Percentiles rank a stretch among this genome's conserved stretches.
Evolutionary conservation across 2,329 filamentous ascomycete genomes (phyloP).

Genomic region (Akanthomyces dipterigenus): DNA sequence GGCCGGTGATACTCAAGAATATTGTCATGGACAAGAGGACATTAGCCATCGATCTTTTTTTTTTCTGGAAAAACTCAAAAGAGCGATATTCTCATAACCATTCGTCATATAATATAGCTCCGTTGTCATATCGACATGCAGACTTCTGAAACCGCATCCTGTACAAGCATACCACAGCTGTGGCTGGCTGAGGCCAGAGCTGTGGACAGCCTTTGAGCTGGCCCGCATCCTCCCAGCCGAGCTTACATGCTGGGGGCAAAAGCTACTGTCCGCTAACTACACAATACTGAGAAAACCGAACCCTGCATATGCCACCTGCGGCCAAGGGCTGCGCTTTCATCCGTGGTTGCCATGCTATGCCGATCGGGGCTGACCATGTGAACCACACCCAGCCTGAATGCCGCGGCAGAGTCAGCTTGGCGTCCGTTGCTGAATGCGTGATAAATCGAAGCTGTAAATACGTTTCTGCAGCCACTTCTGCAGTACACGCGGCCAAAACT

Average conservation of each 20-base stretch:
- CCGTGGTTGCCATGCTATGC: no score
- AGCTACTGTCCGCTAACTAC: neutral
- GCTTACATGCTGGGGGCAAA: neutral
- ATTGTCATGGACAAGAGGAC: neutral
- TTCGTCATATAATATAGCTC: neutral
- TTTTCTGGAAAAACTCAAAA: neutral
- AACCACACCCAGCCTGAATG: no score
- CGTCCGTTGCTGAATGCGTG: no score
- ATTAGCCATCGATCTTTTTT: neutral
- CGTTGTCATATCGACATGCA: neutral
- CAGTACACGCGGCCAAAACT: no score
- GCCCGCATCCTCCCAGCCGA: neutral
- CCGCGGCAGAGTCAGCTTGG: no score
- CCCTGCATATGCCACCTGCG: no score
- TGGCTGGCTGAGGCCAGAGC: neutral
- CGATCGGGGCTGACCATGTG: no score
- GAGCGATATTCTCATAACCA: neutral
- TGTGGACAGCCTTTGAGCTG: neutral
- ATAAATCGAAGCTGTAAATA: no score
- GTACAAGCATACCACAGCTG: neutral
- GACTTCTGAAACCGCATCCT: neutral
- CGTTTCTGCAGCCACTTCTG: no score
- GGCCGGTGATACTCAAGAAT: no score
- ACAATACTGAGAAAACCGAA: no score
- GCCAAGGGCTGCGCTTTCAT: no score